phyloP scores from a whole-genome alignment of 228 moss, liverwort and hornwort genomes.

The Sphagnum fallax region DNA sequence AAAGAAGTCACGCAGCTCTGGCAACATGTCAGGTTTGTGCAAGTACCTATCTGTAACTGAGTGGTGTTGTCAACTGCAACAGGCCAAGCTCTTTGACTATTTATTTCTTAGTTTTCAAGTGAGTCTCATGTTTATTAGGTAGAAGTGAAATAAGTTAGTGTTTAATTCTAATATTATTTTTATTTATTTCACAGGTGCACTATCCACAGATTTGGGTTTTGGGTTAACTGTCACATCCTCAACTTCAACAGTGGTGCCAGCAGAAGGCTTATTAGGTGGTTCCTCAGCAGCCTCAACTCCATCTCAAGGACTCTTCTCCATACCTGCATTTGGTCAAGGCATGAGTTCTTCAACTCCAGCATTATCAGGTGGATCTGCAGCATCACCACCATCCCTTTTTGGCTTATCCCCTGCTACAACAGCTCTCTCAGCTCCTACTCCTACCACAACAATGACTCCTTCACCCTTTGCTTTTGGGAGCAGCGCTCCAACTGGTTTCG shows the following conservation, averaged over 20 bases:
- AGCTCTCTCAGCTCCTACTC: conserved; percentile 22
- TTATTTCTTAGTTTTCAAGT: no score
- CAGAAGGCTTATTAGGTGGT: conserved; percentile 1
- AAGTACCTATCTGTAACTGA: no score
- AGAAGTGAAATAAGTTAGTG: no score
- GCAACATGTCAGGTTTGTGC: conserved; percentile 18
- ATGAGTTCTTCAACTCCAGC: conserved; percentile 17
- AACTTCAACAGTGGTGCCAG: no score
- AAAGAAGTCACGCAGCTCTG: background rate
- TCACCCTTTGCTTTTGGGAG: conserved; percentile 24
- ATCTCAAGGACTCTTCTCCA: conserved; percentile 18
- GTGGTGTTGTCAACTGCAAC: no score
- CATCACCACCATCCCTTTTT: conserved; percentile 16
- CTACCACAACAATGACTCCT: conserved; percentile 10
- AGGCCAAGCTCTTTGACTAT: no score
- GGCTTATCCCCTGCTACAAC: conserved; percentile 28
- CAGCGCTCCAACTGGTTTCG: conserved; percentile 26
- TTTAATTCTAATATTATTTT: no score
- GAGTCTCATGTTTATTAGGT: no score
- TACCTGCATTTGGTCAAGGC: conserved; percentile 32
- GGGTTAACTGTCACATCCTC: no score
- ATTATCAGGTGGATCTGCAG: background rate
- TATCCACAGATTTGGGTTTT: no score
- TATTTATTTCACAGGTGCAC: no score
- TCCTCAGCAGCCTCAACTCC: conserved; percentile 13